These are phyloP conservation scores for Lanmaoa pseudosensibilis DNA, from an alignment of 768 basidiomycete species.

Conservation along the genomic window DNA sequence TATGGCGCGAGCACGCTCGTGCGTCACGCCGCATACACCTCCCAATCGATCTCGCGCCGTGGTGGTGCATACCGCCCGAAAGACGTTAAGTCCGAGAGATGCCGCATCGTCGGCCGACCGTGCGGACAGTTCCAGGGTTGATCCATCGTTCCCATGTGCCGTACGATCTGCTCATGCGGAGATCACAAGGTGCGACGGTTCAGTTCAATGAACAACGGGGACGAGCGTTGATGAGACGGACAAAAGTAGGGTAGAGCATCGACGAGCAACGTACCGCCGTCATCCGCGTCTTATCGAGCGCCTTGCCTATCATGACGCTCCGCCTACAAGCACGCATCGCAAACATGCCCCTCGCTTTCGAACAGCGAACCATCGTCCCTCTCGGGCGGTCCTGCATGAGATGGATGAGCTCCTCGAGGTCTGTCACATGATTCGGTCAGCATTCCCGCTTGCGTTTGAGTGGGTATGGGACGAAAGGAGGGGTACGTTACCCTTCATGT, in stretches of 20 bases:
- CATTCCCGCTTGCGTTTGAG: neutral
- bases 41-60: conserved; percentile 39
- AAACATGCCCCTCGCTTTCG: conserved; percentile 94
- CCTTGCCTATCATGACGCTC: conserved; percentile 94
- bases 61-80: conserved; percentile 21
- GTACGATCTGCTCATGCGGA: conserved; percentile 51
- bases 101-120: conserved; percentile 81
- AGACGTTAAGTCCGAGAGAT: conserved; percentile 54
- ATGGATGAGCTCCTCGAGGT: conserved; percentile 90
- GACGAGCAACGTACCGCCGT: conserved; percentile 46
- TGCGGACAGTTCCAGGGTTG: conserved; percentile 91
- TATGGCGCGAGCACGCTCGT: neutral
- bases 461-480: neutral
- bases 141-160: conserved; percentile 82
- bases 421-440: conserved; percentile 39
- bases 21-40: conserved; percentile 13
- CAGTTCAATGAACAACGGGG: neutral
- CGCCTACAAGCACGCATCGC: conserved; percentile 94
- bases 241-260: too few species aligned
- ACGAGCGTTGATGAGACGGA: neutral
- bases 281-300: conserved; percentile 81
- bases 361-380: conserved; percentile 86
- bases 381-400: conserved; percentile 74
- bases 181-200: neutral
- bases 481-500: conserved; percentile 70